Base-by-base conservation (phyloP, 2,329 filamentous ascomycete species). In the Penicillium sp. region DNA sequence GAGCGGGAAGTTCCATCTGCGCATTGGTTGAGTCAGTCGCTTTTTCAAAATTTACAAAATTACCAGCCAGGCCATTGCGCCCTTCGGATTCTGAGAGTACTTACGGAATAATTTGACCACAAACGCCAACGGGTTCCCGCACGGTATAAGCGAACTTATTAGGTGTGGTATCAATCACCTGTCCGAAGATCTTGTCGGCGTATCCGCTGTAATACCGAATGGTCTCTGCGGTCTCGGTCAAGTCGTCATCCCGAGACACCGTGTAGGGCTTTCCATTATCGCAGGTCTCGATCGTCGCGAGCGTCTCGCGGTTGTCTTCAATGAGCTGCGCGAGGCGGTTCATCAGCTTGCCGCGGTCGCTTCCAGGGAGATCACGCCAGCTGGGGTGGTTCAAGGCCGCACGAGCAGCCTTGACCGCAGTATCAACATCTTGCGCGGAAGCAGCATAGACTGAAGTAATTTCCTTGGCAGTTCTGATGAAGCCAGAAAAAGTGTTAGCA, bases 131-230 rank as follows among this genome's bases (percentile, higher is more conserved):
- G 6, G 92, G 90, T 84, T 95, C 90, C 64, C 86, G 85, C 72
- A 83, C 81, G 68, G 90, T 92, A 82, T 93, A 94, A 81, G 90
- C 88, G 81, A 94, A 91, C 76, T 87, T 91, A 66, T 90, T 88
- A 51, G 86, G 84, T 67, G 82, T 80, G 67, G 91, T 88, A 69
- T 93, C 89, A 65, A 93, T 86, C 58, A 91, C 90, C 83, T 92
- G 91, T 78, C 91, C 91, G 79, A 89, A 84, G 66, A 93, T 88
- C 87, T 96, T 96, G 83, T 96, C 91, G 70, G 91, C 90, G 86
- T 89, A 95, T 61, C 92, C 92, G 72, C 84, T 90, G 70, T 92
- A 93, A 55, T 71, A 71, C 13, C 69, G 69, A 13, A 71, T 67
- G 14, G 68, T 69, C 51, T 70, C 68, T 8, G 65, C 65, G 6